These are phyloP conservation scores for Aspergillus sclerotialis DNA, from an alignment of 2,329 filamentous ascomycete species.

Conservation along the genomic window DNA sequence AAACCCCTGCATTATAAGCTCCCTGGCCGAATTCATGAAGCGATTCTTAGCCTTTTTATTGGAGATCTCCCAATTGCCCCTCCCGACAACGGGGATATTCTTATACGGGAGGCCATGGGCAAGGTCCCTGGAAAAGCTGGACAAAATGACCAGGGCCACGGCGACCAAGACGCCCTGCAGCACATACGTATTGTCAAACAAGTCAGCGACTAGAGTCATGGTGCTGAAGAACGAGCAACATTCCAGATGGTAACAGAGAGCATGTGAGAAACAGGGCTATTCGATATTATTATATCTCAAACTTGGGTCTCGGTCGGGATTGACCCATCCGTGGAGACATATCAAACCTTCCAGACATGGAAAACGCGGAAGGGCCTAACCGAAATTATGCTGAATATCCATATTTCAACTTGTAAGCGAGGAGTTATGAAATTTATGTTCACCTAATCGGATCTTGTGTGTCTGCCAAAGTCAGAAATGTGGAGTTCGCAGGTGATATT, in stretches of 20 bases:
- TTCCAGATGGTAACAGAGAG: background rate
- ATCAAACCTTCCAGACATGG: no score
- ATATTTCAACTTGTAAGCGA: no score
- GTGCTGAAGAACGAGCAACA: background rate
- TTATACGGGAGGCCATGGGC: conserved; percentile 20
- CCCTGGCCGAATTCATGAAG: conserved; percentile 17
- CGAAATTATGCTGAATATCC: no score
- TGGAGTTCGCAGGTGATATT: no score
- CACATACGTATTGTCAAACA: conserved; percentile 16
- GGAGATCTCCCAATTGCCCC: conserved; percentile 20
- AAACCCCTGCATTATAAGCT: conserved; percentile 21
- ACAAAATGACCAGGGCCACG: conserved; percentile 13
- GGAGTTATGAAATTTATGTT: no score
- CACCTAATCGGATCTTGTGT: no score
- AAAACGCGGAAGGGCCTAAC: no score
- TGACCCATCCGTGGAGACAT: no score
- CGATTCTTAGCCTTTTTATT: conserved; percentile 23
- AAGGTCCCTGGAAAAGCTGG: conserved; percentile 18
- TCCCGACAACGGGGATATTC: conserved; percentile 22
- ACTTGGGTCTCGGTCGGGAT: no score
- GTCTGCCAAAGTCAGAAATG: no score
- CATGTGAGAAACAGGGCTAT: conserved; percentile 2
- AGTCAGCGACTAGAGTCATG: conserved; percentile 18
- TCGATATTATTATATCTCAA: conserved; percentile 4
- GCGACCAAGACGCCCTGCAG: conserved; percentile 14